These are phyloP conservation scores for Hypoxylon perforatum DNA, from an alignment of 495 filamentous ascomycete genomes.

Conservation along the genomic window DNA sequence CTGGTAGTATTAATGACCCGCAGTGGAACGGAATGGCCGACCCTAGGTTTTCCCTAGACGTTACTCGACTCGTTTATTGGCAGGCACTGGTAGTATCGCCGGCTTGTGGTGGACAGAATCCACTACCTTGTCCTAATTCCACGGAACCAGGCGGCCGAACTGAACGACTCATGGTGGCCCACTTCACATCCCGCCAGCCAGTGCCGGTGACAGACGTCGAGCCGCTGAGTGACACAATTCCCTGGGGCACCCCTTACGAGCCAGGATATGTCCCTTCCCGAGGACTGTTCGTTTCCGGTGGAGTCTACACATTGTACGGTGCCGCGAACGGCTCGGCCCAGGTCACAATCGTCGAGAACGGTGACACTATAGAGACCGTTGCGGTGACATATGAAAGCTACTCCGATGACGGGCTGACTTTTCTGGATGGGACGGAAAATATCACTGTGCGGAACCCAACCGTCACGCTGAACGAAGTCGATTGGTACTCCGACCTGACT, in stretches of 20 bases:
- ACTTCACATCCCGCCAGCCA: conserved; percentile 36
- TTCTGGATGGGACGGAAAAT: conserved; percentile 31
- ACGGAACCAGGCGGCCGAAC: conserved; percentile 26
- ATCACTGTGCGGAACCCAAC: conserved; percentile 16
- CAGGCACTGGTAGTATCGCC: conserved; percentile 28
- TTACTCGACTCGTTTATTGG: conserved; percentile 37
- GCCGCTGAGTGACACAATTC: conserved; percentile 23
- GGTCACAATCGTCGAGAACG: conserved; percentile 4
- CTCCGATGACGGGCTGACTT: conserved; percentile 28
- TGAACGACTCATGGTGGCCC: conserved; percentile 30
- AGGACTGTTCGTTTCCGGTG: conserved; percentile 1
- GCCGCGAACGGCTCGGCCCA: conserved; percentile 19
- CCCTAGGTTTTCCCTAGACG: conserved; percentile 42
- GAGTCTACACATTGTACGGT: conserved; percentile 32
- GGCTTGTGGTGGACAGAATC: conserved; percentile 31
- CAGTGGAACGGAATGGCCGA: conserved; percentile 45
- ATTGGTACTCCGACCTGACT: conserved; percentile 37
- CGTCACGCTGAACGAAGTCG: conserved; percentile 6
- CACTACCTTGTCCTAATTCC: conserved; percentile 33
- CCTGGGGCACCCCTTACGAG: conserved; percentile 38
- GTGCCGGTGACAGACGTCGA: background rate
- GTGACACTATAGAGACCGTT: conserved; percentile 18
- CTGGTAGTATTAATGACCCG: conserved; percentile 45
- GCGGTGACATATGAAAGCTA: conserved; percentile 32
- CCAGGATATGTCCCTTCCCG: conserved; percentile 17